Evolutionary conservation across 2,329 filamentous ascomycete genomes (phyloP).

Genomic region (Ceratocystis papillata): DNA sequence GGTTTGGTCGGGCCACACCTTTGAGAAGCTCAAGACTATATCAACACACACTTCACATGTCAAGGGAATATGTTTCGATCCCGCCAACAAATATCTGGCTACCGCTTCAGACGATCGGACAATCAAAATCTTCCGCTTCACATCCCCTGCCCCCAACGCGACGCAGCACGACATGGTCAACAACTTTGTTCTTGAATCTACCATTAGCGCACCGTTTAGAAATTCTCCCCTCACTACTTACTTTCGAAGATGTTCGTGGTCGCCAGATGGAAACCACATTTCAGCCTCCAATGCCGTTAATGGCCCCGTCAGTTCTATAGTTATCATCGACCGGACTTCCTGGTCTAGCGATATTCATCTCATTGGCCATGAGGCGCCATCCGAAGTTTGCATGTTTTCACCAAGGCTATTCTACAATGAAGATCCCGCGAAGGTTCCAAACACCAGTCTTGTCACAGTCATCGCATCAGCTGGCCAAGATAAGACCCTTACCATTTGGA

Average conservation of each 20-base stretch:
- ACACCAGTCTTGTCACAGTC: slow-evolving; percentile 61
- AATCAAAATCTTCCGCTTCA: slow-evolving; percentile 94
- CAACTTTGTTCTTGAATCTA: slow-evolving; percentile 92
- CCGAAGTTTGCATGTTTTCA: slow-evolving; percentile 95
- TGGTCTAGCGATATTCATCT: slow-evolving; percentile 98
- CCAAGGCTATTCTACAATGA: slow-evolving; percentile 73
- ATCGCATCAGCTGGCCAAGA: slow-evolving; percentile 96
- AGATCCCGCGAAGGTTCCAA: slow-evolving; percentile 48
- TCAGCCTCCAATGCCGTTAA: slow-evolving; percentile 95
- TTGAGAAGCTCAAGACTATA: slow-evolving; percentile 92
- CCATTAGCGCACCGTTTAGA: slow-evolving; percentile 75
- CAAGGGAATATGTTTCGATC: slow-evolving; percentile 97
- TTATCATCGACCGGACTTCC: slow-evolving; percentile 79
- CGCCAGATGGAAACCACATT: slow-evolving; percentile 91
- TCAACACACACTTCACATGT: slow-evolving; percentile 93
- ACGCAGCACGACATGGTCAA: slow-evolving; percentile 91
- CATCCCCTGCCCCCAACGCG: slow-evolving; percentile 77
- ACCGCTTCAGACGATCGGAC: slow-evolving; percentile 94
- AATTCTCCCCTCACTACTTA: slow-evolving; percentile 93
- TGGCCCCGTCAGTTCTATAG: slow-evolving; percentile 90
- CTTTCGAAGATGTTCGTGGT: slow-evolving; percentile 94
- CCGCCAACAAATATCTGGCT: slow-evolving; percentile 97
- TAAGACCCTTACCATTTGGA: slow-evolving; percentile 94
- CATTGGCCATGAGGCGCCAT: slow-evolving; percentile 92
- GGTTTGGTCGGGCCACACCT: slow-evolving; percentile 95